Conservation (phyloP, 257 asterid species). For the Forsythia suspensa region DNA sequence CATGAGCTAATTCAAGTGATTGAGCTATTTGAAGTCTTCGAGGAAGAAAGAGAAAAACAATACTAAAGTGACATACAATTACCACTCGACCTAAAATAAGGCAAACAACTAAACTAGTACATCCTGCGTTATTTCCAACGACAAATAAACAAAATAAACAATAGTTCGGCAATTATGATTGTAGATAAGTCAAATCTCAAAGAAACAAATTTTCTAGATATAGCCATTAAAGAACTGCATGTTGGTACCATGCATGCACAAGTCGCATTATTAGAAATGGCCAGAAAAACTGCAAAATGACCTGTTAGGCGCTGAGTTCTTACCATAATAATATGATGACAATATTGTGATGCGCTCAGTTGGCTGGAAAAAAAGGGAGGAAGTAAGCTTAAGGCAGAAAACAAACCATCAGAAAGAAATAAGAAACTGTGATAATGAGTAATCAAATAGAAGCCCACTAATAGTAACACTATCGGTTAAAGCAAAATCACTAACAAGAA, state of each 20-base stretch:
- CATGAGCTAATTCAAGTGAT: neutral
- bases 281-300: neutral
- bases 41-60: neutral
- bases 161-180: neutral
- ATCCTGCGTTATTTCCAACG: neutral
- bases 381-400: slow-evolving; percentile 23
- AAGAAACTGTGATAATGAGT: slow-evolving; percentile 6
- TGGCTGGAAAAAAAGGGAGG: slow-evolving; percentile 58
- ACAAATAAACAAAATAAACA: neutral
- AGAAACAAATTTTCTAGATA: neutral
- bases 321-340: slow-evolving; percentile 93
- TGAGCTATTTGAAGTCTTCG: neutral
- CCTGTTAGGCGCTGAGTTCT: slow-evolving; percentile 13
- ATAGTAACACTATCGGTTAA: neutral
- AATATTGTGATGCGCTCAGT: slow-evolving; percentile 83
- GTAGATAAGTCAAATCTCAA: neutral
- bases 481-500: neutral
- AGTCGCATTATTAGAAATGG: neutral
- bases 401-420: neutral
- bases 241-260: neutral
- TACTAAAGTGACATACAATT: neutral
- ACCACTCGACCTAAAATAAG: neutral
- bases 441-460: neutral
- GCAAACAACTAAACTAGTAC: neutral
- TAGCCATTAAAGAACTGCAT: neutral